A percentile compares a stretch with the other conserved stretches of the same genome.
Conservation (phyloP, 2,329 filamentous ascomycete genomes). For the Onygenales sp. region DNA sequence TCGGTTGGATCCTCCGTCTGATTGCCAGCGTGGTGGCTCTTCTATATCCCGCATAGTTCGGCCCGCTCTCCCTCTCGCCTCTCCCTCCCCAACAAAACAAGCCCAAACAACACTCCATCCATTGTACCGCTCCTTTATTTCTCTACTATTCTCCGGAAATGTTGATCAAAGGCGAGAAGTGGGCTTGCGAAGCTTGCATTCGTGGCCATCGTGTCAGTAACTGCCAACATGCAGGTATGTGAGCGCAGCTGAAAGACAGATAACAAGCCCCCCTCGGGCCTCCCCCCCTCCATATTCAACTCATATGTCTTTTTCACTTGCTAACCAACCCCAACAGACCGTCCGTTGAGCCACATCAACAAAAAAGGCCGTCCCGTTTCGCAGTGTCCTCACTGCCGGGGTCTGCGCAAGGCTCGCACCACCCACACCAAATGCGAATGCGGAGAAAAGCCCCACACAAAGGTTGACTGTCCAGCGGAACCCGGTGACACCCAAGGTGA, state of each 20-base stretch:
- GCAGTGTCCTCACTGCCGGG: constrained; percentile 94
- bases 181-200: constrained; percentile 68
- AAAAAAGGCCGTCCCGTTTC: constrained; percentile 96
- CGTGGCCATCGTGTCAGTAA: constrained; percentile 98
- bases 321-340: constrained; percentile 49
- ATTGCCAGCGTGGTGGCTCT: background rate
- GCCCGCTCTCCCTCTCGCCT: background rate
- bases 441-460: constrained; percentile 62
- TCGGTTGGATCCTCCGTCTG: background rate
- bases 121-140: background rate
- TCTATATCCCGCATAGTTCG: background rate
- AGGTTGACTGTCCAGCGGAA: constrained; percentile 26
- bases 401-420: constrained; percentile 89
- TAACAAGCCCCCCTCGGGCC: constrained; percentile 7
- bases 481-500: constrained; percentile 25
- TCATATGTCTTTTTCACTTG: constrained; percentile 8
- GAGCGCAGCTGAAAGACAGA: constrained; percentile 15
- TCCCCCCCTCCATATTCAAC: constrained; percentile 10
- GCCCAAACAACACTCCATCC: background rate
- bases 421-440: constrained; percentile 96
- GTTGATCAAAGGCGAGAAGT: constrained; percentile 17
- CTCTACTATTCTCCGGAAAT: constrained; percentile 3
- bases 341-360: constrained; percentile 86
- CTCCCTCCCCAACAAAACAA: background rate
- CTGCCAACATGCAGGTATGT: constrained; percentile 88